Evolutionary conservation across 208 protist species (phyloP).

Genomic region (Wallacemonas collosoma): DNA sequence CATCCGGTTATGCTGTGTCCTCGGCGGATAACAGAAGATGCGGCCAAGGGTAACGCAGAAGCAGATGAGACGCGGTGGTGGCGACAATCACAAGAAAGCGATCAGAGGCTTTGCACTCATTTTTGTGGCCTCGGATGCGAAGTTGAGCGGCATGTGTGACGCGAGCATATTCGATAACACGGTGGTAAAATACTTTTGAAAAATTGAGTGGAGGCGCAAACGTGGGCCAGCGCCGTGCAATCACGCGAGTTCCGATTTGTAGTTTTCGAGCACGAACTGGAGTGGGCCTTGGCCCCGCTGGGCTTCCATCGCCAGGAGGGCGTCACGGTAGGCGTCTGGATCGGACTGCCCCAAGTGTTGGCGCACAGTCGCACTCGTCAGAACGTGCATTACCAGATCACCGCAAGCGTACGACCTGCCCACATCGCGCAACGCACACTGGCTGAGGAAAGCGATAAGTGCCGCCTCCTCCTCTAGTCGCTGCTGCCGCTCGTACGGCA

Average conservation of each 20-base stretch:
- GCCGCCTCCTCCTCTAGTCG: not conserved
- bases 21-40: too few relatives aligned
- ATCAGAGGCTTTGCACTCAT: too few relatives aligned
- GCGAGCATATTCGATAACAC: too few relatives aligned
- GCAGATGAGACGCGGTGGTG: too few relatives aligned
- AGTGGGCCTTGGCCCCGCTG: slow-evolving; percentile 1
- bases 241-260: slow-evolving; percentile 5
- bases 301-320: slow-evolving; percentile 8
- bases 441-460: not conserved
- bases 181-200: too few relatives aligned
- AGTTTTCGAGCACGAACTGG: slow-evolving; percentile 7
- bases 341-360: not conserved
- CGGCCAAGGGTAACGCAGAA: too few relatives aligned
- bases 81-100: too few relatives aligned
- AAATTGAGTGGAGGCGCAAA: too few relatives aligned
- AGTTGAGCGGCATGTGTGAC: too few relatives aligned
- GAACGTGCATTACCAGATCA: slow-evolving; percentile 11
- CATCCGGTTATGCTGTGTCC: too few relatives aligned
- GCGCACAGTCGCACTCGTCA: slow-evolving; percentile 3
- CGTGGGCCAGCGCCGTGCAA: too few relatives aligned
- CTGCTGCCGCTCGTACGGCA: slow-evolving; percentile 14
- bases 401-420: slow-evolving; percentile 17
- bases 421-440: slow-evolving; percentile 5
- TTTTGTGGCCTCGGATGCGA: too few relatives aligned
- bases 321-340: slow-evolving; percentile 15